Evolutionary conservation across 202 grass and related monocot species (phyloP).

Genomic region (Saccharum hybrid): DNA sequence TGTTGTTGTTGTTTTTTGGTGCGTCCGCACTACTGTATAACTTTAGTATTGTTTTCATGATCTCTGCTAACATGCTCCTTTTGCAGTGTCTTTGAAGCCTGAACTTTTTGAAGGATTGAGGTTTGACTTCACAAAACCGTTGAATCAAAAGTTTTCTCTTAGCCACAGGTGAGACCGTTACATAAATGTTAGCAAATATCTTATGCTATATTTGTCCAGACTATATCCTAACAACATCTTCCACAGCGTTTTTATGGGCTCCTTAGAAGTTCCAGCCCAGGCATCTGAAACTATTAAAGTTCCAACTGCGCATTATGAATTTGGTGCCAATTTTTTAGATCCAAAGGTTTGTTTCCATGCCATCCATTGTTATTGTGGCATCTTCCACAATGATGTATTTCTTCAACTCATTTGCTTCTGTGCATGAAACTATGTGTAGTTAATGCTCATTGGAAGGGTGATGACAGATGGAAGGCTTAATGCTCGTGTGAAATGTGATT

Average conservation of each 20-base stretch:
- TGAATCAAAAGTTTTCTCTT: constrained; percentile 92
- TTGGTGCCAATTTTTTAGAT: constrained; percentile 97
- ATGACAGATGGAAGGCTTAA: constrained; percentile 96
- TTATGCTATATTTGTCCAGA: constrained; percentile 18
- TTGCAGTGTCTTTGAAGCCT: constrained; percentile 94
- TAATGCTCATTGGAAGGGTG: constrained; percentile 95
- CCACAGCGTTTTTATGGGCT: constrained; percentile 92
- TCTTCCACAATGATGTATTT: constrained; percentile 28
- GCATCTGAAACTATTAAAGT: constrained; percentile 85
- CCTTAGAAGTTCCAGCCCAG: constrained; percentile 86
- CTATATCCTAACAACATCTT: constrained; percentile 44
- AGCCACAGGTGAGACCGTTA: constrained; percentile 70
- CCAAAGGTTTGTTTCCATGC: constrained; percentile 73
- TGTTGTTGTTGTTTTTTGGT: constrained; percentile 37
- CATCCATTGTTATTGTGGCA: constrained; percentile 1
- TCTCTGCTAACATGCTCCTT: constrained; percentile 42
- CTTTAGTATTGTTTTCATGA: constrained; percentile 23
- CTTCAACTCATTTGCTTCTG: constrained; percentile 14
- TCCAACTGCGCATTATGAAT: constrained; percentile 90
- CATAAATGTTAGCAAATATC: background rate
- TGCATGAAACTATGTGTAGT: constrained; percentile 49
- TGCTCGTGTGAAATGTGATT: constrained; percentile 97
- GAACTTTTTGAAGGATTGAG: constrained; percentile 95
- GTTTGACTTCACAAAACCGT: constrained; percentile 92
- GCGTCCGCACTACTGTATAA: background rate